phyloP scores from a whole-genome alignment of 208 protist genomes.

The Leptomonas pyrrhocoris region DNA sequence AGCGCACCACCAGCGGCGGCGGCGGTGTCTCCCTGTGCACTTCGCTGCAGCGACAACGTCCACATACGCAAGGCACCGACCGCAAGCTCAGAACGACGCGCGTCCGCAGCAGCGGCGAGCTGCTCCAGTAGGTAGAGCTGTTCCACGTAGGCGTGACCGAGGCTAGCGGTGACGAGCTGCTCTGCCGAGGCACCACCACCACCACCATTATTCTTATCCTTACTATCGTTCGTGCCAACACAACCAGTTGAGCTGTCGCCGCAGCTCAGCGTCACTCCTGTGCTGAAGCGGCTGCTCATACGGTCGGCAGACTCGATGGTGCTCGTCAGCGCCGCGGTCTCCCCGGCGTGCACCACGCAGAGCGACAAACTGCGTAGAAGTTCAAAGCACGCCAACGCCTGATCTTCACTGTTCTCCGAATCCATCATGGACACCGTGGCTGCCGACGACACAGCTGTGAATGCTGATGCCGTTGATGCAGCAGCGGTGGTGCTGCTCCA shows the following conservation, averaged over 20 bases:
- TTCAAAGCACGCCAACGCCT: slow-evolving; percentile 21
- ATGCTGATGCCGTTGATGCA: neutral
- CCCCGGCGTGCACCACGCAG: slow-evolving; percentile 21
- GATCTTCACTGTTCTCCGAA: neutral
- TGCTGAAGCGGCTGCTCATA: neutral
- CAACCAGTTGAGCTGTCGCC: neutral
- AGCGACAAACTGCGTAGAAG: slow-evolving; percentile 25
- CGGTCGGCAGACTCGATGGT: neutral
- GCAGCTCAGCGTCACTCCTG: neutral
- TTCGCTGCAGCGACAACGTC: slow-evolving; percentile 5
- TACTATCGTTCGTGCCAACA: no score
- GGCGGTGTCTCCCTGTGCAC: neutral
- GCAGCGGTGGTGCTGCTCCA: neutral
- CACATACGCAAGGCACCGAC: slow-evolving; percentile 21
- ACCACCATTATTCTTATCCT: no score
- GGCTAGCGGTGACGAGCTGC: slow-evolving; percentile 10
- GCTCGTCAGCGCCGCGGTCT: slow-evolving; percentile 1
- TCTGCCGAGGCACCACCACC: slow-evolving; percentile 9
- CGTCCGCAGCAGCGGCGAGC: slow-evolving; percentile 11
- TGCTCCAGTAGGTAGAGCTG: slow-evolving; percentile 27
- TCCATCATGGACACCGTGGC: neutral
- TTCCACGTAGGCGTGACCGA: slow-evolving; percentile 21
- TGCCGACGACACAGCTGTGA: neutral
- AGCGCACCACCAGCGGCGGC: neutral
- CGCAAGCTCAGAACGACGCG: slow-evolving; percentile 12